These are phyloP conservation scores for Jamesozyma rosinii DNA, from an alignment of 805 yeast genomes.

Conservation along the genomic window DNA sequence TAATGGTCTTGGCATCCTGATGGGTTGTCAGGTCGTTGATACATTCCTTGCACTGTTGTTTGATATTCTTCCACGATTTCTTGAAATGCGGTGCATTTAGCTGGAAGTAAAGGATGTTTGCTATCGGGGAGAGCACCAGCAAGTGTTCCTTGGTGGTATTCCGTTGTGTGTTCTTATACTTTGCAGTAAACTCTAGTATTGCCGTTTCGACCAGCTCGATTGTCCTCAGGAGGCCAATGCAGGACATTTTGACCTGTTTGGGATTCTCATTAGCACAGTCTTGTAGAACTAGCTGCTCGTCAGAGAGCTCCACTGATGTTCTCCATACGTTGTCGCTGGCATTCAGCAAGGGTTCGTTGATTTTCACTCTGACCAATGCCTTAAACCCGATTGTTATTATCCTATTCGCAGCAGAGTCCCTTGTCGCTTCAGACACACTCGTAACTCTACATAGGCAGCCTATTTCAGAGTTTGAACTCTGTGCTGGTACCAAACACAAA, in stretches of 20 bases:
- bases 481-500: conserved; percentile 18
- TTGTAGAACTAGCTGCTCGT: conserved; percentile 1
- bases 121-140: conserved; percentile 48
- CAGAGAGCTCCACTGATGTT: conserved; percentile 2
- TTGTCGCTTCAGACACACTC: no score
- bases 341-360: conserved; percentile 13
- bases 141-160: conserved; percentile 25
- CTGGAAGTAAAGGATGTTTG: conserved; percentile 49
- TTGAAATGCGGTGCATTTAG: conserved; percentile 40
- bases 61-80: conserved; percentile 35
- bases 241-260: background rate
- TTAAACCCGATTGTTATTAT: conserved; percentile 13
- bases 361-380: conserved; percentile 12
- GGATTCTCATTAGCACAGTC: background rate
- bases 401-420: conserved; percentile 10
- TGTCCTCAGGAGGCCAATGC: background rate
- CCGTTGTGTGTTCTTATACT: conserved; percentile 25
- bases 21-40: conserved; percentile 10
- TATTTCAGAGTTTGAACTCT: conserved; percentile 1
- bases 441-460: conserved; percentile 1
- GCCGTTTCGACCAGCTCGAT: conserved; percentile 1
- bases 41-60: conserved; percentile 14
- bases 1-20: background rate
- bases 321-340: conserved; percentile 12
- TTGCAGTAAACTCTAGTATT: conserved; percentile 28